These are phyloP conservation scores for Fusarium tjaetaba DNA, from an alignment of 2,329 filamentous ascomycete genomes.

Conservation along the genomic window DNA sequence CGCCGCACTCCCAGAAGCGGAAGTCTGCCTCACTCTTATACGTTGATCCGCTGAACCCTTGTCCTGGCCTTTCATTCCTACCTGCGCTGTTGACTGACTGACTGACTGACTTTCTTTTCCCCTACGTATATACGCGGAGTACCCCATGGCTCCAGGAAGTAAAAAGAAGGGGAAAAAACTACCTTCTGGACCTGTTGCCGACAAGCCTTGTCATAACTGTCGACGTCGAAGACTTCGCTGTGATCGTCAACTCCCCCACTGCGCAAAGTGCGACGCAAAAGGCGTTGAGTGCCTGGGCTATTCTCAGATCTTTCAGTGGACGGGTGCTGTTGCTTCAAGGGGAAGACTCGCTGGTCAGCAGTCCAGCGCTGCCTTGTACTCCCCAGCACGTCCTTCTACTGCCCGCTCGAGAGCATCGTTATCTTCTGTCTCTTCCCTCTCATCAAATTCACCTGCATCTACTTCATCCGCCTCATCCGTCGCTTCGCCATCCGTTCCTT, in stretches of 20 bases:
- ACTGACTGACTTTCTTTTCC: not conserved
- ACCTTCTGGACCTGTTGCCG: conserved; percentile 40
- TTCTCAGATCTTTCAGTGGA: conserved; percentile 63
- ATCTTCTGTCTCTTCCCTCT: conserved; percentile 33
- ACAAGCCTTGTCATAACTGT: conserved; percentile 63
- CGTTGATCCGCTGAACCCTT: conserved; percentile 22
- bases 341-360: conserved; percentile 55
- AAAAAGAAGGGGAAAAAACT: conserved; percentile 41
- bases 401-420: conserved; percentile 30
- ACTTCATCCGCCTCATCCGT: conserved; percentile 23
- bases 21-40: conserved; percentile 28
- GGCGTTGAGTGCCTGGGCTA: conserved; percentile 64
- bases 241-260: conserved; percentile 61
- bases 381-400: conserved; percentile 23
- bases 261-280: conserved; percentile 60
- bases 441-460: conserved; percentile 28
- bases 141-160: conserved; percentile 39
- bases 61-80: conserved; percentile 16
- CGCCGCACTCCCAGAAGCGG: conserved; percentile 22
- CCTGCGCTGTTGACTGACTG: not conserved
- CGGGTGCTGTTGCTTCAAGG: conserved; percentile 56
- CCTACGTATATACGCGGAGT: conserved; percentile 8
- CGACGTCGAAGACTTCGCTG: conserved; percentile 63
- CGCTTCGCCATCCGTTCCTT: conserved; percentile 26
- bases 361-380: conserved; percentile 48